Percentiles rank a stretch among this genome's conserved stretches.
phyloP scores from a whole-genome alignment of 2,329 filamentous ascomycete genomes.

The Scedosporium minutisporum region DNA sequence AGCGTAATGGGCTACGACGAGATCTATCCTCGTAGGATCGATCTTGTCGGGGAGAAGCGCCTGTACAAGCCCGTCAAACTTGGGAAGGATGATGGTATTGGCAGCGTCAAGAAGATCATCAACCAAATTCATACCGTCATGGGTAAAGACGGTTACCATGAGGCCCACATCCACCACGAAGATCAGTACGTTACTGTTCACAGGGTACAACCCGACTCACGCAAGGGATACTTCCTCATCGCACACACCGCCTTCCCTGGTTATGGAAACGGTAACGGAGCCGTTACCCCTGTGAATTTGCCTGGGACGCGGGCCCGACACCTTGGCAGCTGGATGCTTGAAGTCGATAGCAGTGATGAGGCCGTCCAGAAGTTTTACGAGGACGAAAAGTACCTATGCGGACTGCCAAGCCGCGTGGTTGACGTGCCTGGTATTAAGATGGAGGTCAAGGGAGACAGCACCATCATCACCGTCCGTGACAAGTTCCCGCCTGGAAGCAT shows the following conservation, averaged over 20 bases:
- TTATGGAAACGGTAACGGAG: slow-evolving; percentile 74
- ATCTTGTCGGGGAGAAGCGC: slow-evolving; percentile 82
- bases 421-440: slow-evolving; percentile 66
- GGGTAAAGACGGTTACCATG: slow-evolving; percentile 89
- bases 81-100: slow-evolving; percentile 74
- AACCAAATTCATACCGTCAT: slow-evolving; percentile 93
- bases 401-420: slow-evolving; percentile 74
- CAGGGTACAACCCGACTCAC: slow-evolving; percentile 80
- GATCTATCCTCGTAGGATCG: slow-evolving; percentile 85
- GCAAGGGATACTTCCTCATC: slow-evolving; percentile 91
- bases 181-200: slow-evolving; percentile 95
- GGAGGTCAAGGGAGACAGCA: slow-evolving; percentile 62
- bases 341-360: slow-evolving; percentile 71
- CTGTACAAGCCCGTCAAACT: slow-evolving; percentile 55
- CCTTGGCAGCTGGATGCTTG: slow-evolving; percentile 84
- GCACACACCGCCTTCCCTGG: slow-evolving; percentile 94
- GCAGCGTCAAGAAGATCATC: slow-evolving; percentile 79
- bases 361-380: slow-evolving; percentile 52
- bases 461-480: slow-evolving; percentile 69
- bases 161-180: slow-evolving; percentile 95
- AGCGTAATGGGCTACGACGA: slow-evolving; percentile 99
- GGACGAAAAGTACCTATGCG: slow-evolving; percentile 64
- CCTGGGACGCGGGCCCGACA: slow-evolving; percentile 76
- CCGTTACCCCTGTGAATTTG: slow-evolving; percentile 69
- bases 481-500: slow-evolving; percentile 90